Percentiles rank a stretch among this genome's conserved stretches.
phyloP scores from a whole-genome alignment of 257 asterid species.

The Capsicum pubescens region DNA sequence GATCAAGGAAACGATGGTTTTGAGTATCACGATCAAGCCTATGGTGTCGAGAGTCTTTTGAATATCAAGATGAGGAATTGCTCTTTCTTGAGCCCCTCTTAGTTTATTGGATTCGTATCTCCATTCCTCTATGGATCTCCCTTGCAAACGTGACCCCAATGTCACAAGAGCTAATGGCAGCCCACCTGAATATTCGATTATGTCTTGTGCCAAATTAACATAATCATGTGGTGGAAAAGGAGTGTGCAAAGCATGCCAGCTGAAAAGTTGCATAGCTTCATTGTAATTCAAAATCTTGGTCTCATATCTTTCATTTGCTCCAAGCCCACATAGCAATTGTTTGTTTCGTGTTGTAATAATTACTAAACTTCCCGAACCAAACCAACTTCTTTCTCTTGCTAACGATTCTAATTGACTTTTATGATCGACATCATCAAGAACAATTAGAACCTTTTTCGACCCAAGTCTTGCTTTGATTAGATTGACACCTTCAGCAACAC shows the following conservation, averaged over 20 bases:
- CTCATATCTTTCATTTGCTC: neutral
- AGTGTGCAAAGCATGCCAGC: neutral
- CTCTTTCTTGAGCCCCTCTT: neutral
- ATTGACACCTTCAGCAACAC: conserved; percentile 6
- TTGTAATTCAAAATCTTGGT: neutral
- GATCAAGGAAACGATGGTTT: neutral
- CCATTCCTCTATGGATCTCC: neutral
- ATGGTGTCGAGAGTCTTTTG: neutral
- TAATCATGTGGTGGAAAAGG: neutral
- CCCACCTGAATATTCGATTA: conserved; percentile 22
- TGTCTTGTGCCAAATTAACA: neutral
- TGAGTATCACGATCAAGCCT: neutral
- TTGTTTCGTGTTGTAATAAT: neutral
- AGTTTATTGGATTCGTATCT: neutral
- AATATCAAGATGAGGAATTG: neutral
- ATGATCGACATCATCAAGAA: conserved; percentile 10
- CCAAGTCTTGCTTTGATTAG: neutral
- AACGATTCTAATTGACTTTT: neutral
- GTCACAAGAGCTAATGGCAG: conserved; percentile 31
- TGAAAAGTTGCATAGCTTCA: neutral
- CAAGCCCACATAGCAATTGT: neutral
- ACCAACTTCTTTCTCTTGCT: conserved; percentile 28
- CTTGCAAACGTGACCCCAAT: neutral
- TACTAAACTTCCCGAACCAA: neutral
- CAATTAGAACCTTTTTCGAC: neutral